Conservation (phyloP, 345 rosid genomes). For the Acer saccharum region DNA sequence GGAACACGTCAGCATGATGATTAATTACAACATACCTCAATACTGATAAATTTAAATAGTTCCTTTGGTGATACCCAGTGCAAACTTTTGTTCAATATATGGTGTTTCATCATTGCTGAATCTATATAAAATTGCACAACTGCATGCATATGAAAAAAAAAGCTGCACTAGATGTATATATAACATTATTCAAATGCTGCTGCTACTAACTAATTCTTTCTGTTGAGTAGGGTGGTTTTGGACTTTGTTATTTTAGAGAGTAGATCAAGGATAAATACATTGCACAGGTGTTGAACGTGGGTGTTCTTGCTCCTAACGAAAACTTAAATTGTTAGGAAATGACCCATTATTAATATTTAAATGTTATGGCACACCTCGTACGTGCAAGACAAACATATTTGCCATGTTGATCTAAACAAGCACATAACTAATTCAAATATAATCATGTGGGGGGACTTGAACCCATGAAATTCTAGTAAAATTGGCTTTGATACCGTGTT, state of each 20-base stretch:
- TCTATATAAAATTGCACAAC: too few relatives aligned
- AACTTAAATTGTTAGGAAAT: too few relatives aligned
- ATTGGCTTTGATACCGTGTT: not conserved
- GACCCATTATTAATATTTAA: too few relatives aligned
- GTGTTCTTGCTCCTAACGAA: not conserved
- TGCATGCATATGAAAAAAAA: too few relatives aligned
- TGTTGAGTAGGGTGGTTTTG: not conserved
- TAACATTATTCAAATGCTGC: too few relatives aligned
- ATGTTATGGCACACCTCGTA: too few relatives aligned
- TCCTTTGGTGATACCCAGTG: not conserved
- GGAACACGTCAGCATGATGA: not conserved
- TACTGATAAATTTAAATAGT: not conserved
- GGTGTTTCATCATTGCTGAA: too few relatives aligned
- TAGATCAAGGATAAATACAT: not conserved
- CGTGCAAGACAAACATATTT: too few relatives aligned
- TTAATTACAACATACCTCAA: not conserved
- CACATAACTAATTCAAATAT: not conserved
- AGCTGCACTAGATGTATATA: too few relatives aligned
- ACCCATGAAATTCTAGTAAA: not conserved
- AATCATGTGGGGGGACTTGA: not conserved
- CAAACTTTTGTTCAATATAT: too few relatives aligned
- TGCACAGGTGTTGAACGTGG: not conserved
- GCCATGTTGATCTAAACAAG: too few relatives aligned
- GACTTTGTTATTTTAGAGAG: not conserved
- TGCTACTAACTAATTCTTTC: too few relatives aligned